These are phyloP conservation scores for Vigna reflexopilosa DNA, from an alignment of 306 rosid genomes.

Conservation along the genomic window DNA sequence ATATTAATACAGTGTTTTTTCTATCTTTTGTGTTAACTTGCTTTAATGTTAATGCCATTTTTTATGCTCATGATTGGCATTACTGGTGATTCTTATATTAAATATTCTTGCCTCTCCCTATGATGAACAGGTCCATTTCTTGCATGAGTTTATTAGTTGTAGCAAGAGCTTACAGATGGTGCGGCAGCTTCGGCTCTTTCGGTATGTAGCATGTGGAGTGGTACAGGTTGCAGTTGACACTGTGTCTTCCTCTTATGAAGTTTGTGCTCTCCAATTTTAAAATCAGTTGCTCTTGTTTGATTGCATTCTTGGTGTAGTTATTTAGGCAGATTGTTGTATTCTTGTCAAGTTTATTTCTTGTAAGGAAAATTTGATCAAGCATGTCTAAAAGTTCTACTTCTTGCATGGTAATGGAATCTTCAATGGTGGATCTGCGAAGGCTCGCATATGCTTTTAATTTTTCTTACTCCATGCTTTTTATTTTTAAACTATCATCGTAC, in stretches of 20 bases:
- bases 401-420: constrained; percentile 16
- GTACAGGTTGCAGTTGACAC: constrained; percentile 16
- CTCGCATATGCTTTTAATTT: constrained; percentile 9
- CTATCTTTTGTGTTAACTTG: constrained; percentile 27
- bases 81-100: not conserved
- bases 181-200: constrained; percentile 85
- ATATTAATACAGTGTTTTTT: not conserved
- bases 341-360: not conserved
- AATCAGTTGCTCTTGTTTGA: constrained; percentile 32
- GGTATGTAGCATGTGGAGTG: constrained; percentile 54
- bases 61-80: constrained; percentile 6
- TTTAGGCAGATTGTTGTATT: constrained; percentile 16
- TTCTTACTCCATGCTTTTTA: not conserved
- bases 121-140: constrained; percentile 74
- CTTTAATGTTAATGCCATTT: constrained; percentile 33
- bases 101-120: constrained; percentile 2
- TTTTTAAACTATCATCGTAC: constrained; percentile 2
- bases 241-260: constrained; percentile 7
- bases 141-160: constrained; percentile 89
- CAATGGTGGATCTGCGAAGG: not conserved
- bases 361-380: constrained; percentile 28
- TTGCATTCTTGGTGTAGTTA: constrained; percentile 36
- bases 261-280: constrained; percentile 2
- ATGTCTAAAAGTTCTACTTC: not conserved
- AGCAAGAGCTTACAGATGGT: constrained; percentile 96